Evolutionary conservation across 192 early-diverging fungal genomes (phyloP).

Genomic region (Podila epigama): DNA sequence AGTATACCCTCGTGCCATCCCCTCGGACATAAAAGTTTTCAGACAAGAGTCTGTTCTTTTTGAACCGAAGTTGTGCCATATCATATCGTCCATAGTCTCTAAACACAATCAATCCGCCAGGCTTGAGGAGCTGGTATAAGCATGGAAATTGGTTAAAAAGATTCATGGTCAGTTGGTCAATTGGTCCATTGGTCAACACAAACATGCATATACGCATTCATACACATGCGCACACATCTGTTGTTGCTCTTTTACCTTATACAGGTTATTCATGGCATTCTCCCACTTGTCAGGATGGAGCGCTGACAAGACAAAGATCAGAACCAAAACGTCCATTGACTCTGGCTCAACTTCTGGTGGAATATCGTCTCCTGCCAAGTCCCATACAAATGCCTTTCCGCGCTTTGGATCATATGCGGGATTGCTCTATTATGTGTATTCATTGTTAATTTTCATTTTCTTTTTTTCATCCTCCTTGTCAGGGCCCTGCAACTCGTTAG

Average conservation of each 20-base stretch:
- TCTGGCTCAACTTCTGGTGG: conserved; percentile 73
- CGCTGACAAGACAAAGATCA: conserved; percentile 96
- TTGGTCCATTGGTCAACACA: no score
- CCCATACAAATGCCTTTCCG: conserved; percentile 93
- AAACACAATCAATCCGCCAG: conserved; percentile 90
- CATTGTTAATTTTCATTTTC: no score
- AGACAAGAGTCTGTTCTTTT: conserved; percentile 85
- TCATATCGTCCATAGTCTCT: conserved; percentile 99
- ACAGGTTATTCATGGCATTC: conserved; percentile 82
- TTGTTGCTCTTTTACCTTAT: conserved; percentile 55
- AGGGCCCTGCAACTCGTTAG: neutral
- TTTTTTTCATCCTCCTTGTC: no score
- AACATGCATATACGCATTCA: no score
- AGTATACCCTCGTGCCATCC: conserved; percentile 95
- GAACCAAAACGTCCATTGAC: conserved; percentile 87
- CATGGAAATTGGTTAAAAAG: no score
- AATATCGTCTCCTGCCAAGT: conserved; percentile 79
- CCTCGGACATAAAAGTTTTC: conserved; percentile 98
- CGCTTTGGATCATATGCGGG: conserved; percentile 69
- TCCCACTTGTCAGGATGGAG: conserved; percentile 87
- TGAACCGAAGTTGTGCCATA: conserved; percentile 96
- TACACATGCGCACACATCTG: no score
- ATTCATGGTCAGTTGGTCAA: no score
- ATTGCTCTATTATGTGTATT: conserved; percentile 49
- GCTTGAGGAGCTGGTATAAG: conserved; percentile 69